Evolutionary conservation across 495 filamentous ascomycete genomes (phyloP).

Genomic region (Aspergillus cristatus): DNA sequence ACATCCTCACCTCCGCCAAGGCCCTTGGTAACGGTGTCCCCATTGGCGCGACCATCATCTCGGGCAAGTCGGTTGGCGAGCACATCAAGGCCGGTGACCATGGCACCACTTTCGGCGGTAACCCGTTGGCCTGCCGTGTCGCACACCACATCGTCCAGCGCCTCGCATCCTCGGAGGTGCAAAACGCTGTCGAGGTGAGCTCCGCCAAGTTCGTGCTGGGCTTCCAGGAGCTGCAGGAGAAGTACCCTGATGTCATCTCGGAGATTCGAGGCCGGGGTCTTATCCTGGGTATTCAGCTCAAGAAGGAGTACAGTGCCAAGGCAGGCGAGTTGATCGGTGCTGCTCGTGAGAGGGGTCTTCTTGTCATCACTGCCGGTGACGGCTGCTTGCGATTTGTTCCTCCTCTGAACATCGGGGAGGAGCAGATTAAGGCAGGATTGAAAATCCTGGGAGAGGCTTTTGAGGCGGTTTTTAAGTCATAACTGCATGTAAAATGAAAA

Average conservation of each 20-base stretch:
- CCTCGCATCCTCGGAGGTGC: slow-evolving; percentile 56
- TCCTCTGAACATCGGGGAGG: slow-evolving; percentile 64
- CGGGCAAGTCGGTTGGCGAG: slow-evolving; percentile 59
- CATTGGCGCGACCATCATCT: slow-evolving; percentile 82
- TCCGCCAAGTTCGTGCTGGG: slow-evolving; percentile 52
- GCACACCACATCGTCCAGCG: slow-evolving; percentile 76
- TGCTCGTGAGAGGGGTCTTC: slow-evolving; percentile 75
- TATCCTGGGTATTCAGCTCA: slow-evolving; percentile 77
- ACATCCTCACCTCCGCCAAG: slow-evolving; percentile 90
- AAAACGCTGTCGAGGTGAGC: slow-evolving; percentile 54
- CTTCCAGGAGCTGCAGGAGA: slow-evolving; percentile 52
- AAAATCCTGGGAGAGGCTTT: slow-evolving; percentile 71
- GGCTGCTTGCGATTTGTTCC: slow-evolving; percentile 87
- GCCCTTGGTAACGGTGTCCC: slow-evolving; percentile 94
- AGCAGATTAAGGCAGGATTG: slow-evolving; percentile 68
- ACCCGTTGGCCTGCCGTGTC: slow-evolving; percentile 76
- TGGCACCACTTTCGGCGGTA: slow-evolving; percentile 94
- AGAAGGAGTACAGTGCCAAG: slow-evolving; percentile 51
- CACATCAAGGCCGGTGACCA: slow-evolving; percentile 89
- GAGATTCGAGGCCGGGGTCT: slow-evolving; percentile 79
- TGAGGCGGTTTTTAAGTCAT: slow-evolving; percentile 32
- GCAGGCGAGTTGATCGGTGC: slow-evolving; percentile 60
- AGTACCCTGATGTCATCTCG: slow-evolving; percentile 60
- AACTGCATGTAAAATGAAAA: not conserved
- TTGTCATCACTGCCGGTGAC: slow-evolving; percentile 85